Percentiles rank a stretch among this genome's conserved stretches.
These are phyloP conservation scores for Eragrostis curvula DNA, from an alignment of 176 grass and related monocot genomes.

Conservation along the genomic window DNA sequence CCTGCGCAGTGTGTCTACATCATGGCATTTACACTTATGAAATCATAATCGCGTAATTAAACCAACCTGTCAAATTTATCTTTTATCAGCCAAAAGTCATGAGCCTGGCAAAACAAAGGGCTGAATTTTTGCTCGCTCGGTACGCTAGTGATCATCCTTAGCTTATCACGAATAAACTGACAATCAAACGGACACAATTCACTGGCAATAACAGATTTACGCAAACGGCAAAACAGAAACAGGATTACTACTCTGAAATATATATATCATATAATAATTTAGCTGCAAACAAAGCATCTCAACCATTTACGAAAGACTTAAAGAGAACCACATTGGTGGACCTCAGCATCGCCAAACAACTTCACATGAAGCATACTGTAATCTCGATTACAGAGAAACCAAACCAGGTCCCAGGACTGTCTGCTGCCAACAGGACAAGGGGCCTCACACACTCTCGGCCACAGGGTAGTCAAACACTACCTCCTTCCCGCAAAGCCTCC, in stretches of 20 bases:
- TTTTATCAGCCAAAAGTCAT: too few species aligned
- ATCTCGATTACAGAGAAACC: neutral
- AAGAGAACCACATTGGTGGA: neutral
- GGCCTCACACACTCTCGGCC: conserved; percentile 23
- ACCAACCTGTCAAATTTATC: too few species aligned
- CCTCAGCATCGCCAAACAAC: neutral
- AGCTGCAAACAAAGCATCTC: conserved; percentile 7
- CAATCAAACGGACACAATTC: too few species aligned
- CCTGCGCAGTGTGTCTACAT: too few species aligned
- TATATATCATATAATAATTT: neutral
- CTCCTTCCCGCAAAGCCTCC: conserved; percentile 65
- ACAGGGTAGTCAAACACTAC: conserved; percentile 58
- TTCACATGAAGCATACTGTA: neutral
- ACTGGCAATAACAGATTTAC: too few species aligned
- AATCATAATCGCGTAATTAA: too few species aligned
- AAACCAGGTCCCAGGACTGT: neutral
- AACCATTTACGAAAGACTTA: neutral
- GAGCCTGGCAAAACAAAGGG: too few species aligned
- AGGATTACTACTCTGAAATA: neutral
- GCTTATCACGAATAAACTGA: too few species aligned
- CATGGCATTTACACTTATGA: too few species aligned
- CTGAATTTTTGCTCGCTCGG: too few species aligned
- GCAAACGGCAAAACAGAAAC: neutral
- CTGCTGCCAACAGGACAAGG: neutral
- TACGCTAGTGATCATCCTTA: too few species aligned